Evolutionary conservation across 75 land plant genomes (phyloP).

Genomic region (Selaginella tamariscina): DNA sequence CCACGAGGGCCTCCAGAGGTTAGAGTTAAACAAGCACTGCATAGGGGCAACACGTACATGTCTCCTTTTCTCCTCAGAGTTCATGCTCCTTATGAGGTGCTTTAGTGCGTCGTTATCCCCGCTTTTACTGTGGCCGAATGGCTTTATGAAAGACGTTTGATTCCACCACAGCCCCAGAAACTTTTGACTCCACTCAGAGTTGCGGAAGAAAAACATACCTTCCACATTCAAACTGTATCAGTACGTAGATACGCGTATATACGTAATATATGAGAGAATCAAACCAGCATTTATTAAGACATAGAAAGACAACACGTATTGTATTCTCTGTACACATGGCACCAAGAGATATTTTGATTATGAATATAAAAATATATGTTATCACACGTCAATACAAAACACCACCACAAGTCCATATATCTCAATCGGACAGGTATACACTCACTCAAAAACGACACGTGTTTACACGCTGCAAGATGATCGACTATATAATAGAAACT

Average conservation of each 20-base stretch:
- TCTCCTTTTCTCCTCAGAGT: conserved; percentile 24
- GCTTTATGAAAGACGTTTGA: conserved; percentile 37
- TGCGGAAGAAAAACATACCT: conserved; percentile 60
- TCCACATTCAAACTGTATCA: too few species aligned
- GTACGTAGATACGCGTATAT: conserved; percentile 3
- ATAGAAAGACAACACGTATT: too few species aligned
- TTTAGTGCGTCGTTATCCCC: conserved; percentile 63
- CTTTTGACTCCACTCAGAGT: conserved; percentile 43
- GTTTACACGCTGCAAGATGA: too few species aligned
- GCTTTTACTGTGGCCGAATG: conserved; percentile 44
- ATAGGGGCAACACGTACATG: conserved; percentile 46
- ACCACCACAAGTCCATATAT: too few species aligned
- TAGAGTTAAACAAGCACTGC: conserved; percentile 67
- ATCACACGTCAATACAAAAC: too few species aligned
- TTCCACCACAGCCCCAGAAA: conserved; percentile 69
- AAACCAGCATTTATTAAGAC: not conserved
- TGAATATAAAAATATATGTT: too few species aligned
- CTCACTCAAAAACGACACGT: too few species aligned
- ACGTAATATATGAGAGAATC: not conserved
- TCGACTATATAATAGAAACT: too few species aligned
- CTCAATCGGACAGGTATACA: too few species aligned
- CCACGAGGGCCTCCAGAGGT: conserved; percentile 48
- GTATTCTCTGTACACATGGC: too few species aligned
- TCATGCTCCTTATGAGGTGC: conserved; percentile 25
- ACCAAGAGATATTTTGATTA: too few species aligned